Conservation (phyloP, 495 filamentous ascomycete genomes). For the Penicillium argentinense region DNA sequence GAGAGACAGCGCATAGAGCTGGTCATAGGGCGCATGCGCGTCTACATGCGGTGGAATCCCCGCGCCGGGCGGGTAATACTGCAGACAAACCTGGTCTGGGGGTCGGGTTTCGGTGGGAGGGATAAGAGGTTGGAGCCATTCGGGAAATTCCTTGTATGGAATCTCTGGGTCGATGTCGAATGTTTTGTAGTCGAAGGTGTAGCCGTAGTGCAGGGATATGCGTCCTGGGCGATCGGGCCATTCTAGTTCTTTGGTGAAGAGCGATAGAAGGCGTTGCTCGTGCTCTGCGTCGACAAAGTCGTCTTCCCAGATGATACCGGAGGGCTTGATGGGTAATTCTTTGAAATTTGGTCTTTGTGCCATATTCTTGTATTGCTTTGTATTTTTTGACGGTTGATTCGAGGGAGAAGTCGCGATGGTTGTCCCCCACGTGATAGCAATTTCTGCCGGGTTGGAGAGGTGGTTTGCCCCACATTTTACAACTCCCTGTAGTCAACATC, state of each 20-base stretch:
- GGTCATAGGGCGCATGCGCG: conserved; percentile 37
- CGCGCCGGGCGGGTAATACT: conserved; percentile 41
- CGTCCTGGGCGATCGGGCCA: conserved; percentile 40
- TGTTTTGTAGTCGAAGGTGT: conserved; percentile 46
- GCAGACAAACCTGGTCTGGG: conserved; percentile 44
- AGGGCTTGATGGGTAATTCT: conserved; percentile 31
- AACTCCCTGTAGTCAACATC: neutral
- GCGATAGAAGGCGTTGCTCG: conserved; percentile 32
- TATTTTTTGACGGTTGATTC: no score
- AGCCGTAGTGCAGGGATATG: conserved; percentile 42
- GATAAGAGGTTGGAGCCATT: conserved; percentile 38
- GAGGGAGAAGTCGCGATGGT: no score
- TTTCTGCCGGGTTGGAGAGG: neutral
- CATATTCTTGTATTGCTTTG: conserved; percentile 4
- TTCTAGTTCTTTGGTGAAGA: conserved; percentile 32
- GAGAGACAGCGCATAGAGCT: conserved; percentile 41
- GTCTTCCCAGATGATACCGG: conserved; percentile 34
- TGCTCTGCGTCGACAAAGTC: conserved; percentile 35
- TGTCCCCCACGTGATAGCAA: neutral
- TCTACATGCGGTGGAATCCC: conserved; percentile 46
- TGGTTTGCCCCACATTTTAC: neutral
- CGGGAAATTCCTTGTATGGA: conserved; percentile 40
- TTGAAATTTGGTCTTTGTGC: conserved; percentile 13
- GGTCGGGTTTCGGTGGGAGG: conserved; percentile 35
- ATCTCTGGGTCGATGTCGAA: conserved; percentile 40